phyloP scores from a whole-genome alignment of 192 early-diverging fungal genomes.

The Entrophospora sp. region DNA sequence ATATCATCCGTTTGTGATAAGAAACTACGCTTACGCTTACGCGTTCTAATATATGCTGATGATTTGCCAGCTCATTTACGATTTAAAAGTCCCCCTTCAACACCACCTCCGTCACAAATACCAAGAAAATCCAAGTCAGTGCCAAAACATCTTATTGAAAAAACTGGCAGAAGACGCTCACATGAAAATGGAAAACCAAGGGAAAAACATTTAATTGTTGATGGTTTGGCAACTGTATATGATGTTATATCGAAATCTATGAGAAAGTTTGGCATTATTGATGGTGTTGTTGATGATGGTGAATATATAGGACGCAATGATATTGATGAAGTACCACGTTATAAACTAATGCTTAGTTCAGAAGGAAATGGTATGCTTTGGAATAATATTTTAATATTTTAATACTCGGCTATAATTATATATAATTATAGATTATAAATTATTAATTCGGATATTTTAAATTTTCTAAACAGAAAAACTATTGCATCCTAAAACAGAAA shows the following conservation, averaged over 20 bases:
- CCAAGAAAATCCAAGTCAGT: neutral
- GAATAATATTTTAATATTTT: neutral
- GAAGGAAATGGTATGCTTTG: neutral
- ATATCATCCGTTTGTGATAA: neutral
- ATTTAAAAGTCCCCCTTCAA: neutral
- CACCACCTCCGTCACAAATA: too few species aligned
- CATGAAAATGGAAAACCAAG: neutral
- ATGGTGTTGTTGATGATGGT: conserved; percentile 34
- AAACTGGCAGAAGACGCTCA: neutral
- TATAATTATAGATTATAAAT: neutral
- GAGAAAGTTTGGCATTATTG: conserved; percentile 36
- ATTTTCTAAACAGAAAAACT: neutral
- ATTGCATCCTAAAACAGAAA: neutral
- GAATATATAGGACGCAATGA: neutral
- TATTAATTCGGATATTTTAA: too few species aligned
- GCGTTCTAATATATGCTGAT: neutral
- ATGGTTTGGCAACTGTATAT: conserved; percentile 25
- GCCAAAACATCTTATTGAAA: conserved; percentile 1
- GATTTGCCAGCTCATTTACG: neutral
- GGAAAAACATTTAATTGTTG: neutral
- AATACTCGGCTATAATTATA: neutral
- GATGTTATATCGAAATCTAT: conserved; percentile 37
- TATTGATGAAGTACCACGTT: neutral
- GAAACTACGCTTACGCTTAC: neutral
- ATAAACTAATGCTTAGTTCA: neutral